Percentiles rank a stretch among this genome's conserved stretches.
These are phyloP conservation scores for Schizonepeta tenuifolia DNA, from an alignment of 257 asterid genomes.

Conservation along the genomic window DNA sequence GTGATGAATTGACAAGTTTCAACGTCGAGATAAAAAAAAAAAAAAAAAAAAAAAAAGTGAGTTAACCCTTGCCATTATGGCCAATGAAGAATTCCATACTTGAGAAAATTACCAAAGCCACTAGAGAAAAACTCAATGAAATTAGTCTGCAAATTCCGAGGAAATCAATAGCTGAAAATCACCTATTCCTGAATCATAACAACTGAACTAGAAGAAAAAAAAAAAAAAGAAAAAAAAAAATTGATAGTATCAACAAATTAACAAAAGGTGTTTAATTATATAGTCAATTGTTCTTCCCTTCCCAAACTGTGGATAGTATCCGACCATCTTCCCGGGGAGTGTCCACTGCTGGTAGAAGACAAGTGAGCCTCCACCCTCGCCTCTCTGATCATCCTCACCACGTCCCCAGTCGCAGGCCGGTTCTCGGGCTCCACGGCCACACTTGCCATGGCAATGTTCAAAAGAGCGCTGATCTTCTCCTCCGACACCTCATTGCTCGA, in stretches of 20 bases:
- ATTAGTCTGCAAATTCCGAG: conserved; percentile 2
- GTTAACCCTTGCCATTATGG: too few relatives aligned
- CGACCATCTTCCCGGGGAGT: conserved; percentile 95
- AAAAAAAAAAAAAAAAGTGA: too few relatives aligned
- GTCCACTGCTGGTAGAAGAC: conserved; percentile 82
- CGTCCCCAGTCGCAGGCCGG: conserved; percentile 74
- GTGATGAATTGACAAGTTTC: neutral
- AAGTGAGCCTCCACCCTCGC: conserved; percentile 84
- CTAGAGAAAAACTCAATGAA: neutral
- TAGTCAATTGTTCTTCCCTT: conserved; percentile 77
- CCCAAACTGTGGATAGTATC: conserved; percentile 93
- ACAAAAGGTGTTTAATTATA: conserved; percentile 39
- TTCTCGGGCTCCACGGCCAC: conserved; percentile 58
- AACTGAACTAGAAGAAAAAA: conserved; percentile 19
- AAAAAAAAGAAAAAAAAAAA: neutral
- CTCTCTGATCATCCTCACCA: conserved; percentile 79
- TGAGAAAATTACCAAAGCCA: neutral
- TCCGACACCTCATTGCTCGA: conserved; percentile 70
- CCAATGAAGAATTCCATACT: conserved; percentile 5
- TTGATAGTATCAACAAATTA: neutral
- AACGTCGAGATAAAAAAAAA: too few relatives aligned
- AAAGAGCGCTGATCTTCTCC: conserved; percentile 68
- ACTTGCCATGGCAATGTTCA: conserved; percentile 68
- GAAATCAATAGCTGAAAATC: neutral
- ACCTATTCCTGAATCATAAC: conserved; percentile 21